Base-by-base conservation (phyloP, 2,329 filamentous ascomycete species). In the Lasiodiplodia hormozganensis region DNA sequence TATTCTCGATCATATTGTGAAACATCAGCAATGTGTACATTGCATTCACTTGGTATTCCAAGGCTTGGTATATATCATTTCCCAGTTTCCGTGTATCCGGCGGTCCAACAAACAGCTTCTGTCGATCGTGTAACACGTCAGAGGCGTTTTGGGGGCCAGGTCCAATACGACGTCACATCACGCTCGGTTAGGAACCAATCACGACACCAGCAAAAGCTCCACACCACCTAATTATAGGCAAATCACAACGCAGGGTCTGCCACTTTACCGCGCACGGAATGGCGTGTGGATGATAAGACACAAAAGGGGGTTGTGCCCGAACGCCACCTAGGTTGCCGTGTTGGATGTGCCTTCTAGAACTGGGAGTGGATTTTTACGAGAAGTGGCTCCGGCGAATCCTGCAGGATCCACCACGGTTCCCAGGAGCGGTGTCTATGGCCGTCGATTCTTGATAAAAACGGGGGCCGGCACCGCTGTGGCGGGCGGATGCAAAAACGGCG, bases 341-440 rank as follows among this genome's bases (percentile, higher is more conserved):
- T 40, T 60, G 57, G 31, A 34, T 34, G 5, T 21, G 57, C 38
- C 16, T 47, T 47, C 57, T 21, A 60, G 43, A 60, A n/a, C 28
- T 34, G n/a, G 16, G 23, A 28, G 38, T 34, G 36, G 57, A 8
- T 47, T 38, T 38, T 47, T 60, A 60, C 57, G 57, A 60, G 38
- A 47, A 23, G 25, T 21, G 38, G 38, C 57, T 25, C 57, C n/a
- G 47, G 38, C 57, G 57, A 60, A 60, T 60, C 57, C 57, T 60
- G 57, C 57, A 47, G 57, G 57, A 60, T 47, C 57, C 57, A 60
- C 53, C 14, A 31, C 18, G 25, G n/a, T 16, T n/a, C 23, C 18
- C 34, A 23, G 38, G 57, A 38, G 57, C 34, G 12, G 34, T 36
- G 14, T 18, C n/a, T n/a, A n/a, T 31, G n/a, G 7, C 14, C 49